Evolutionary conservation across 2,329 filamentous ascomycete genomes (phyloP), one percentile per base, ranked within the genome.

Genomic region (Hymenoscyphus fraxineus): DNA sequence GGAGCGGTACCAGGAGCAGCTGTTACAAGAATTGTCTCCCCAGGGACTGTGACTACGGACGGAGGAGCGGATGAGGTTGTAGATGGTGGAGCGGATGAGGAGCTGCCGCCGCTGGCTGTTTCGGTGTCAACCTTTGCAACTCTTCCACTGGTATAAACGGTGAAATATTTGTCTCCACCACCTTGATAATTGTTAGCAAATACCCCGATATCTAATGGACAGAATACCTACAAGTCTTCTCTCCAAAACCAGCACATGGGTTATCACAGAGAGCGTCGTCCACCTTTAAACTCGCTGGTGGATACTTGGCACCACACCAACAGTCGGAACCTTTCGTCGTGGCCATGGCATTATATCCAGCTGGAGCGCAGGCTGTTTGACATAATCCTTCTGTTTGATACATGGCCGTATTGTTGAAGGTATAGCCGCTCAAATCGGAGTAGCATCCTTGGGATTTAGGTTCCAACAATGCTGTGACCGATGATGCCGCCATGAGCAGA

Each of bases 351-450:
- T 69, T 55, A n/a, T 61, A 62, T 32, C 63, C 65, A 54, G 57
- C 6, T 3, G 63, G 66, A 19, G 66, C 62, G 63, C 73, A 75
- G 47, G 65, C 40, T 6, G 38, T 44, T 55, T 70, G 68, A 56
- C 72, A 76, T 15, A 67, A 68, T 47, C 72, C 73, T 12, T 65
- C 69, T 2, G 70, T 72, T 47, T 75, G 73, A 65, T 65, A 76
- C 7, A 58, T 65, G 19, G 68, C 63, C n/a, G 71, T 68, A 10
- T 60, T 59, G 59, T 73, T 72, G 44, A 72, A 64, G 2, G 58
- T 71, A 60, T 74, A 63, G n/a, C 68, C 70, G 1, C 60, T 63
- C 39, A 65, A 63, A 9, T 72, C 71, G 31, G 66, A 65, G 57
- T 67, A 76, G 63, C 74, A 76, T 31, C 74, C 73, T 59, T 70